phyloP scores from a whole-genome alignment of 495 filamentous ascomycete species.

The Pyronema domesticum region DNA sequence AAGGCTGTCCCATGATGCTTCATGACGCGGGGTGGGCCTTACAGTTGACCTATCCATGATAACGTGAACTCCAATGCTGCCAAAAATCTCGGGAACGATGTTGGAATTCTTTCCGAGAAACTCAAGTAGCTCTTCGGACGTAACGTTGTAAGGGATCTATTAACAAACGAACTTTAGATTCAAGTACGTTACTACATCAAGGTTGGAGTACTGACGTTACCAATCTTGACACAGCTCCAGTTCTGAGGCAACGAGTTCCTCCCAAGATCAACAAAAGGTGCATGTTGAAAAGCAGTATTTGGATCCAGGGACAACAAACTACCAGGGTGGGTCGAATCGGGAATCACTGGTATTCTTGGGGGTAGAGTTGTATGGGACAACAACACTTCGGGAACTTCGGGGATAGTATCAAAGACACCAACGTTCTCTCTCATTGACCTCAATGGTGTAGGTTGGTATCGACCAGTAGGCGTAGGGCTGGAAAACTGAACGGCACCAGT shows the following conservation, averaged over 20 bases:
- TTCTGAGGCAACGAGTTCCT: constrained; percentile 22
- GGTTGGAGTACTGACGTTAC: constrained; percentile 14
- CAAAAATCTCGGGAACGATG: constrained; percentile 21
- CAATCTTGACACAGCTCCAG: constrained; percentile 23
- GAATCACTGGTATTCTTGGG: background rate
- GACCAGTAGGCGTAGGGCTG: background rate
- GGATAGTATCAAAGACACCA: background rate
- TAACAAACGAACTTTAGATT: background rate
- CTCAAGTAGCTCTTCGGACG: constrained; percentile 18
- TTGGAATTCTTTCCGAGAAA: constrained; percentile 25
- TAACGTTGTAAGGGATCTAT: constrained; percentile 25
- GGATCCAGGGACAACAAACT: constrained; percentile 21
- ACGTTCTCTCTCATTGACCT: background rate
- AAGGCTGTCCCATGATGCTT: background rate
- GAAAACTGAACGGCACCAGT: constrained; percentile 2
- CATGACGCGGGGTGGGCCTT: background rate
- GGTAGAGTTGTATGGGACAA: background rate
- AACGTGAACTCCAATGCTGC: constrained; percentile 23
- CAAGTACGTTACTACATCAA: background rate
- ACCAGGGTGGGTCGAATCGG: constrained; percentile 7
- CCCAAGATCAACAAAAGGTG: constrained; percentile 23
- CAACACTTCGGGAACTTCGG: constrained; percentile 6
- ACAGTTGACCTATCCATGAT: constrained; percentile 26
- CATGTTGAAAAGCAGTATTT: constrained; percentile 24
- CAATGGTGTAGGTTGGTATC: background rate